A percentile compares a stretch with the other conserved stretches of the same genome.
Conservation (phyloP, 1,139 yeast genomes). For the Spencermartinsiella ligniputridi region DNA sequence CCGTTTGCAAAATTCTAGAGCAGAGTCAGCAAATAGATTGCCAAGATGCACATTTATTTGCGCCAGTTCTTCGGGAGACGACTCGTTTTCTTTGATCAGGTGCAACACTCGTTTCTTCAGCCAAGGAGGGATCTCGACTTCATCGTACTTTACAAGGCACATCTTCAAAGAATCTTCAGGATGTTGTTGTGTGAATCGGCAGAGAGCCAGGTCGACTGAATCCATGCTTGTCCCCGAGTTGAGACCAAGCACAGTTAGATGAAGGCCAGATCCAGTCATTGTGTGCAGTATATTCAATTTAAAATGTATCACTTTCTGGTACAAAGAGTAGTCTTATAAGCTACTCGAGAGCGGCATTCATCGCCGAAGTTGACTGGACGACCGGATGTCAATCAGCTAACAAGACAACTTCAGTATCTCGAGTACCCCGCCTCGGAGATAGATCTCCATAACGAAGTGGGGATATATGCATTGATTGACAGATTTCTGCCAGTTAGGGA, state of each 20-base stretch:
- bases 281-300: too few relatives aligned
- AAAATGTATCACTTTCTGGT: too few relatives aligned
- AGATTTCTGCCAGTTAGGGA: too few relatives aligned
- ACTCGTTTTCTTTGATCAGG: conserved; percentile 16
- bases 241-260: conserved; percentile 16
- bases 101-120: conserved; percentile 15
- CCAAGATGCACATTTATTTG: conserved; percentile 20
- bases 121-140: conserved; percentile 13
- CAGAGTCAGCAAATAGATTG: conserved; percentile 18
- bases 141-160: conserved; percentile 13
- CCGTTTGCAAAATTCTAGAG: conserved; percentile 13
- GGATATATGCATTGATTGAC: too few relatives aligned
- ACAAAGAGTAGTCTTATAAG: too few relatives aligned
- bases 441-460: too few relatives aligned
- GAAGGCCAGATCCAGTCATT: conserved; percentile 6
- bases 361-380: too few relatives aligned
- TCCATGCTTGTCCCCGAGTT: conserved; percentile 21
- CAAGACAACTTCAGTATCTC: too few relatives aligned
- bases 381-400: too few relatives aligned
- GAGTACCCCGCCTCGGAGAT: too few relatives aligned
- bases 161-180: conserved; percentile 13
- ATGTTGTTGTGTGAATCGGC: conserved; percentile 14
- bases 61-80: conserved; percentile 19
- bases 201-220: conserved; percentile 17
- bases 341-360: too few relatives aligned